phyloP scores from a whole-genome alignment of 2,329 filamentous ascomycete genomes.

The Amesomyces nigricolor region DNA sequence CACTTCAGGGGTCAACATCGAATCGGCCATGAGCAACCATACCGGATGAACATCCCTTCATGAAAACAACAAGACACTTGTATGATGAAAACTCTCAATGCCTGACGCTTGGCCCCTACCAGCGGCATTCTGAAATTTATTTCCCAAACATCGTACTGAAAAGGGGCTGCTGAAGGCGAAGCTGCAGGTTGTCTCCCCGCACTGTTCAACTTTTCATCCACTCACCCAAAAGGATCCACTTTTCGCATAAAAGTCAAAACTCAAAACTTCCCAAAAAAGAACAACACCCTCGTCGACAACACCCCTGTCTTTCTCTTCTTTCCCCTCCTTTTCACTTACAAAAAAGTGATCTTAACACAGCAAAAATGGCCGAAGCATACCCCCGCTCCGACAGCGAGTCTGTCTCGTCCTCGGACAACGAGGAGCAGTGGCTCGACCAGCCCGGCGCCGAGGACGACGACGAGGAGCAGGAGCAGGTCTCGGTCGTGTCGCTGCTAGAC shows the following conservation, averaged over 20 bases:
- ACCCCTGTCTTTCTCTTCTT: not conserved
- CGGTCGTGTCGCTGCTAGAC: slow-evolving; percentile 64
- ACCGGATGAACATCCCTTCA: too few relatives aligned
- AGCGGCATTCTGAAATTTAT: too few relatives aligned
- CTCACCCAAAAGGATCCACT: slow-evolving; percentile 5
- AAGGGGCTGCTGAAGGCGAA: not conserved
- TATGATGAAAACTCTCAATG: too few relatives aligned
- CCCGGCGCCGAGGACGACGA: slow-evolving; percentile 39
- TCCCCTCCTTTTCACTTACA: not conserved
- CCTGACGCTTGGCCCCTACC: too few relatives aligned
- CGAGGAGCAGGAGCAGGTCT: slow-evolving; percentile 56
- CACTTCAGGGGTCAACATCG: not conserved
- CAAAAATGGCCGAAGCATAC: slow-evolving; percentile 20
- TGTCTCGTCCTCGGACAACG: slow-evolving; percentile 31
- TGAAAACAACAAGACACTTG: too few relatives aligned
- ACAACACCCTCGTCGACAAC: not conserved
- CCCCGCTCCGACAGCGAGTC: slow-evolving; percentile 15
- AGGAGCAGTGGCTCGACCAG: slow-evolving; percentile 34
- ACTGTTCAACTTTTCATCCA: not conserved
- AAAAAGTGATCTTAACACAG: not conserved
- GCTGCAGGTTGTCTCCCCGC: slow-evolving; percentile 5
- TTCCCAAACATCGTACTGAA: not conserved
- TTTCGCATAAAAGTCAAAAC: not conserved
- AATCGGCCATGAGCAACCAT: too few relatives aligned
- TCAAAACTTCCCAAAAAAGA: slow-evolving; percentile 5